Base-by-base conservation (phyloP, 208 protist species). In the Trypanosoma mega region DNA sequence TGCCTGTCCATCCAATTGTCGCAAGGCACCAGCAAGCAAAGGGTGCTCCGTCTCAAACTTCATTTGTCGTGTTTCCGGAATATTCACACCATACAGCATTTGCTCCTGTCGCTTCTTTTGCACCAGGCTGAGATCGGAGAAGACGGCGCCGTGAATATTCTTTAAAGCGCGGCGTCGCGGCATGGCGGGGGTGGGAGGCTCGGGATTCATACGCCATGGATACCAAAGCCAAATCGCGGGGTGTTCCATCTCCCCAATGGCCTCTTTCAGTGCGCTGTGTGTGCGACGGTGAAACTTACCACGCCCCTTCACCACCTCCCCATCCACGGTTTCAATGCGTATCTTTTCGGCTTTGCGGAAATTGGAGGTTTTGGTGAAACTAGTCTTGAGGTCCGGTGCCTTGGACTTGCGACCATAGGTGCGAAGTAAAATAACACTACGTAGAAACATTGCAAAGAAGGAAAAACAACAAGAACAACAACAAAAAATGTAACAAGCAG, bases 161-260 rank as follows among this genome's bases (percentile, higher is more conserved):
- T 96, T 96, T 0, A 96, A 73, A 16, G 90, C 90, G 27, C 87
- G 84, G 3, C 82, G 77, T n/a, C 74, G 82, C 5, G 90, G 90
- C 84, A 96, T 92, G 63, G 78, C 80, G 44, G 90, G 90, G 53
- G 80, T 92, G 7, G 90, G 90, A 34, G 86, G 90, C 77, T 96
- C 87, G 0, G 90, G 90, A 67, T 96, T 93, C 68, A 88, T 92
- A 57, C 90, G 84, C 87, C 90, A 96, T 44, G 90, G 90, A 72
- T 96, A 96, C 87, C 90, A 96, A 46, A 93, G 80, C 87, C 90
- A 96, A 49, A 96, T 93, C 14, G 86, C 82, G 1, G 90, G 90
- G 60, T 96, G 86, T 75, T 96, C 87, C 87, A 96, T 96, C 26
- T 60, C 64, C 8, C 63, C 80, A 58, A 96, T 93, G 11, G 76